A percentile compares a stretch with the other conserved stretches of the same genome.
phyloP scores from a whole-genome alignment of 148 eudicot genomes.

The Camellia sinensis region DNA sequence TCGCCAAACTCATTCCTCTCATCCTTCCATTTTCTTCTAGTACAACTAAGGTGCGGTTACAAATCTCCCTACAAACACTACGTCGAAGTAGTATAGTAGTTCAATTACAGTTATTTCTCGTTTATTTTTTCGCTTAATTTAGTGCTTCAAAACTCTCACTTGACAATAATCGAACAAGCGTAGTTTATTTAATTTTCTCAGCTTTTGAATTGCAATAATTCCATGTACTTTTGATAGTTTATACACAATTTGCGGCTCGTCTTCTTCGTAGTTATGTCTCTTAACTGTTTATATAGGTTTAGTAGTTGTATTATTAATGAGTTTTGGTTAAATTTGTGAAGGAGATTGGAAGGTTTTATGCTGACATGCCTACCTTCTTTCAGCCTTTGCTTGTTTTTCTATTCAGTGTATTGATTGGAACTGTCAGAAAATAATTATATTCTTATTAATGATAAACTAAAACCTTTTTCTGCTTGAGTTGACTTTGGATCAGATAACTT shows the following conservation, averaged over 20 bases:
- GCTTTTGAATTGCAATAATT: background rate
- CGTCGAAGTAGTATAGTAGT: background rate
- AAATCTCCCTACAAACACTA: background rate
- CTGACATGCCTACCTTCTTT: background rate
- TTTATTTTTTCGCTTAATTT: background rate
- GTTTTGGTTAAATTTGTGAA: background rate
- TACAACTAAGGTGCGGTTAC: background rate
- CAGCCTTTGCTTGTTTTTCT: background rate
- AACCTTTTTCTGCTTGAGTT: background rate
- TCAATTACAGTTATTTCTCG: background rate
- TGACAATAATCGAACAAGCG: too few species aligned
- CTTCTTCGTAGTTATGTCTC: background rate
- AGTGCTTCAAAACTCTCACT: background rate
- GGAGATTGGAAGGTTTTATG: background rate
- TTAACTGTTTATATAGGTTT: background rate
- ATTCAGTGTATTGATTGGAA: background rate
- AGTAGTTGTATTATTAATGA: background rate
- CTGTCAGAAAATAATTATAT: background rate
- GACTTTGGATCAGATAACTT: background rate
- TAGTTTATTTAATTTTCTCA: background rate
- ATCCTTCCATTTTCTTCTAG: background rate
- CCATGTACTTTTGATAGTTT: background rate
- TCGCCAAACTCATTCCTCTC: background rate
- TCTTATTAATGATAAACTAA: background rate
- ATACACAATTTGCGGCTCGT: background rate